Evolutionary conservation across 148 eudicot species (phyloP), one percentile per base, ranked within the genome.

Genomic region (Suaeda aralocaspica): DNA sequence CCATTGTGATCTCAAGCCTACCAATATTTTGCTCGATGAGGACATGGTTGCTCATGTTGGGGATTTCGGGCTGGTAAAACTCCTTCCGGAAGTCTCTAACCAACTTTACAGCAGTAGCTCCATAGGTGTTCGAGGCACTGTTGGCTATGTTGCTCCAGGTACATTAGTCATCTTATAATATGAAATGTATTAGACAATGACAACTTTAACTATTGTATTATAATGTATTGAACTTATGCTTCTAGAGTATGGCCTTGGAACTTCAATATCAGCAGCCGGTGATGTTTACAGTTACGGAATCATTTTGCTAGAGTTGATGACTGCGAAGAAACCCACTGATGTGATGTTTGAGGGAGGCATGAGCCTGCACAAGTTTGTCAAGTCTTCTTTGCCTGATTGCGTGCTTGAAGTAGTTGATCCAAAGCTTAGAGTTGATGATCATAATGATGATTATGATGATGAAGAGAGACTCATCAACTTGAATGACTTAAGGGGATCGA

Each of bases 71-170:
- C 36, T 69, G 52, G 72, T 59, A 13, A 69, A 69, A n/a, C 72
- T 69, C 25, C 15, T 69, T 13, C 72, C 64, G 39, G 64, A 69
- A 28, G 18, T 69, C 8, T 24, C 64, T 57, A 51, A 69, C 18
- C 51, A 57, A n/a, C 26, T 69, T 2, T 10, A 69, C 16, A 42
- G 55, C 39, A 69, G 18, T 14, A 55, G 72, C 8, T 57, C 72
- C 13, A n/a, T 68, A 10, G 60, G 60, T 1, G 60, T 68, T 14
- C 21, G 71, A 68, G 71, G 72, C 14, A 55, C 72, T 15, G 41
- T 69, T 28, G 72, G 64, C 13, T 69, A 69, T 57, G 53, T 49
- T 69, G 72, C 72, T 69, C 72, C 64, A 57, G 64, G 72, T 69
- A 31, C 18, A 9, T 18, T 30, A 31, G 7, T 18, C 25, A 14